A percentile compares a stretch with the other conserved stretches of the same genome.
These are phyloP conservation scores for Podospora fimiseda DNA, from an alignment of 495 filamentous ascomycete species.

Conservation along the genomic window DNA sequence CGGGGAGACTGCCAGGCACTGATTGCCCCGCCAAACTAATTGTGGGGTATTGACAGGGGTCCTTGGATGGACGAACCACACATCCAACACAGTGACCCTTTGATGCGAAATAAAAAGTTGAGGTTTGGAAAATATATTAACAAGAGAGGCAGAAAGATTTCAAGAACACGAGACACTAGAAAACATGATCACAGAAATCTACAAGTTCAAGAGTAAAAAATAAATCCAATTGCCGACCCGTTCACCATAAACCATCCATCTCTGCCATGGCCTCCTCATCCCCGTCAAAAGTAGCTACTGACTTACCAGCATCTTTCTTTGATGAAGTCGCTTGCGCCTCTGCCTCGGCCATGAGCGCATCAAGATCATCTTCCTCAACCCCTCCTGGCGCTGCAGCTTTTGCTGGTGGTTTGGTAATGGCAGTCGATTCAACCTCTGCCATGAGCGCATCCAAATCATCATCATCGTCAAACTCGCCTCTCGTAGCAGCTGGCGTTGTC, in stretches of 20 bases:
- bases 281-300: slow-evolving; percentile 8
- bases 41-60: too few relatives aligned
- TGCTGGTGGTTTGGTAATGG: background rate
- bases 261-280: slow-evolving; percentile 60
- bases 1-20: background rate
- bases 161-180: too few relatives aligned
- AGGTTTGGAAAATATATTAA: too few relatives aligned
- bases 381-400: background rate
- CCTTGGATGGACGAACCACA: too few relatives aligned
- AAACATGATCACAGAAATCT: too few relatives aligned
- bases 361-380: slow-evolving; percentile 29
- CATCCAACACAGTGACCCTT: too few relatives aligned
- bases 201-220: background rate
- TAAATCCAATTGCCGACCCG: background rate
- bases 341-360: slow-evolving; percentile 43
- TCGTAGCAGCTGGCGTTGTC: too few relatives aligned
- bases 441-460: slow-evolving; percentile 45
- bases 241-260: slow-evolving; percentile 56
- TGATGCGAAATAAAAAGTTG: too few relatives aligned
- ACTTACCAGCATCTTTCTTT: background rate
- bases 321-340: slow-evolving; percentile 23
- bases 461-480: slow-evolving; percentile 13
- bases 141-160: too few relatives aligned
- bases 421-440: slow-evolving; percentile 37
- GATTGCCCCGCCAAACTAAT: slow-evolving; percentile 16